These are phyloP conservation scores for Rhododendron kiyosumense DNA, from an alignment of 148 eudicot species.

Conservation along the genomic window DNA sequence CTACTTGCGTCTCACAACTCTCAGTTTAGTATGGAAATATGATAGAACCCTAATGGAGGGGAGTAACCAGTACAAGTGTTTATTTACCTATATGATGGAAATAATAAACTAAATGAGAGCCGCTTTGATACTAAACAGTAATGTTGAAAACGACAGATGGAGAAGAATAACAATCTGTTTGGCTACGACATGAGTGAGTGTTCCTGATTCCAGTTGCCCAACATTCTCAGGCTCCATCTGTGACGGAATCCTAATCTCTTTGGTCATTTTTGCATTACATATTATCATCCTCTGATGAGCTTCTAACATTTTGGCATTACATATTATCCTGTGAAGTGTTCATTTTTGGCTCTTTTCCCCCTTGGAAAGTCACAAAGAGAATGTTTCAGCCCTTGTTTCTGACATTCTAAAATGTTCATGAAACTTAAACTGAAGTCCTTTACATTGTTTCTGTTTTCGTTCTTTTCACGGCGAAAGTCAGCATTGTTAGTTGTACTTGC, in stretches of 20 bases:
- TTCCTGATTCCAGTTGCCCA: neutral
- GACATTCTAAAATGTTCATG: no score
- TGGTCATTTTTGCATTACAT: neutral
- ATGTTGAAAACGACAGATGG: neutral
- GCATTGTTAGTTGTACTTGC: no score
- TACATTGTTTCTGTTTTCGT: no score
- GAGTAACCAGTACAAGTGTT: neutral
- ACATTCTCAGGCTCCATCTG: neutral
- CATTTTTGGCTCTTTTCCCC: no score
- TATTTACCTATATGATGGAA: neutral
- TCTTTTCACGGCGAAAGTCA: no score
- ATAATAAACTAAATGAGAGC: neutral
- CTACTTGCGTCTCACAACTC: neutral
- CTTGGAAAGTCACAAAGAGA: no score
- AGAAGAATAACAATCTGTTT: neutral
- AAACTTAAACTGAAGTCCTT: no score
- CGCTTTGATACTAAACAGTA: neutral
- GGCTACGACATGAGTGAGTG: neutral
- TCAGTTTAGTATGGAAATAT: neutral
- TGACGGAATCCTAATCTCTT: neutral
- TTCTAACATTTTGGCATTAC: neutral
- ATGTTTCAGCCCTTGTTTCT: no score
- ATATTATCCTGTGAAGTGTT: no score
- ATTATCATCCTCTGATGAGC: neutral
- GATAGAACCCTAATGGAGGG: neutral